Base-by-base conservation (phyloP, 805 yeast species). In the Yarrowia osloensis region DNA sequence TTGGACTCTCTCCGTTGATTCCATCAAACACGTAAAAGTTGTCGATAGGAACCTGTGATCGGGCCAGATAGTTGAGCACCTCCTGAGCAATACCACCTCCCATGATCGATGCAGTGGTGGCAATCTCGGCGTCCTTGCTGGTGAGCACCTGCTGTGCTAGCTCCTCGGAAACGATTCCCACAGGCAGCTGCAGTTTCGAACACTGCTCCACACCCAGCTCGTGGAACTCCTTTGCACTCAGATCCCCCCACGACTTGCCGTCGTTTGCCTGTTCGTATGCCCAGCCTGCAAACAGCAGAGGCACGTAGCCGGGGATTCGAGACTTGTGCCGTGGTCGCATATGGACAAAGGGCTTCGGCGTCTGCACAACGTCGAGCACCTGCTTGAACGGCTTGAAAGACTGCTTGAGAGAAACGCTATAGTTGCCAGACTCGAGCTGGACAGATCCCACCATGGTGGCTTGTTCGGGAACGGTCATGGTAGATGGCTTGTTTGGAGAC, bases 1-100 rank as follows among this genome's bases (percentile, higher is more conserved):
- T 85, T 26, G 97, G 97, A 85, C 91, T 90, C 68, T 86, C 88
- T 50, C 87, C 82, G 21, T 81, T 81, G 19, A 81, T 76, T 12
- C 94, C 92, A 78, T 95, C 97, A 42, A 93, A 81, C 0, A 94
- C 78, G 70, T 90, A 81, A 65, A 90, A 81, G 74, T 95, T 95
- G 74, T 91, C 93, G 42, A 93, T 81, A 2, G 98, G 97, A 47
- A 86, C 81, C 71, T 90, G 92, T 71, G 87, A 85, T 71, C 85
- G 84, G 49, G 95, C 88, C 65, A 94, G 77, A 66, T 83, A 86
- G 77, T 95, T 95, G 54, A 95, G 89, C 15, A 91, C 88, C 75
- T 93, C 97, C 77, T 95, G 99, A 2, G 96, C 89, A 26, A 94
- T 77, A 1, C 91, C 83, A 0, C 98, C 99, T 6, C 98, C 99